Percentiles rank a stretch among this genome's conserved stretches.
Evolutionary conservation across 2,329 filamentous ascomycete species (phyloP).

Genomic region (Byssoonygena ceratinophila): DNA sequence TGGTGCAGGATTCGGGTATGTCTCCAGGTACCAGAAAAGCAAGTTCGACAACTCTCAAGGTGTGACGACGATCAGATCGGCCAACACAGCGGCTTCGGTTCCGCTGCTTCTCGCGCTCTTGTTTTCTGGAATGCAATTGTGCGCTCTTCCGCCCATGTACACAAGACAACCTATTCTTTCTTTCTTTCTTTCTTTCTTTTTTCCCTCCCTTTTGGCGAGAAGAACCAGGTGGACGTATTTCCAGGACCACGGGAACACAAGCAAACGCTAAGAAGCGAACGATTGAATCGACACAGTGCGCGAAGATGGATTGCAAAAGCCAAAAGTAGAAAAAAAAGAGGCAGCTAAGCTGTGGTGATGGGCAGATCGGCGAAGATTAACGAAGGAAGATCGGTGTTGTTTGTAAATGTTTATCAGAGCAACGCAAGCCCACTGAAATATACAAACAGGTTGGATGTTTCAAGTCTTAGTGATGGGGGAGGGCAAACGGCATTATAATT

Average conservation of each 20-base stretch:
- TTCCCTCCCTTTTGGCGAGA: neutral
- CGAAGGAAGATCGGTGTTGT: constrained; percentile 10
- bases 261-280: neutral
- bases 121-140: neutral
- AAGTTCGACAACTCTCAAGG: constrained; percentile 1
- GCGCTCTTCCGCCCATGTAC: constrained; percentile 2
- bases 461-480: constrained; percentile 1
- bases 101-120: neutral
- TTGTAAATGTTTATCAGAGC: constrained; percentile 7
- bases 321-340: neutral
- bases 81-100: neutral
- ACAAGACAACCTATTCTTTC: neutral
- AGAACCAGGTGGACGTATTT: neutral
- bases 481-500: constrained; percentile 9
- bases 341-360: constrained; percentile 5
- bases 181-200: neutral
- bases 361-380: constrained; percentile 11
- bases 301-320: neutral
- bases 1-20: neutral
- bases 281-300: neutral
- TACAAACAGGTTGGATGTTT: constrained; percentile 13
- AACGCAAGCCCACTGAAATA: constrained; percentile 3
- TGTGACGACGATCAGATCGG: constrained; percentile 13
- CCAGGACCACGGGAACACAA: neutral
- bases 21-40: neutral